Percentiles rank a stretch among this genome's conserved stretches.
Evolutionary conservation across 805 yeast species (phyloP).

Genomic region (Ogataea corticis): DNA sequence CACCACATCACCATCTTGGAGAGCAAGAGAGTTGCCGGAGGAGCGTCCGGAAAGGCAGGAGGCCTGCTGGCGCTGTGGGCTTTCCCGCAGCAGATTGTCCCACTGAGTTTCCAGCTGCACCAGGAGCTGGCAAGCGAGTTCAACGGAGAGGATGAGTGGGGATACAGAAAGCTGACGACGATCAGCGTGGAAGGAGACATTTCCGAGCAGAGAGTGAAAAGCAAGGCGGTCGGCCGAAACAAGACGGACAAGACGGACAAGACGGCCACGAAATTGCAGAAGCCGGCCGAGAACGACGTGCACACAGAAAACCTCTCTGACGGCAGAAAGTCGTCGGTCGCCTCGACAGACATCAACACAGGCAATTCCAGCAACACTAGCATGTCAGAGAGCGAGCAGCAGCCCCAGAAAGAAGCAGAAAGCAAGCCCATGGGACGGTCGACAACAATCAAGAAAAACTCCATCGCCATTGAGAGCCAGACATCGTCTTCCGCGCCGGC

Average conservation of each 20-base stretch:
- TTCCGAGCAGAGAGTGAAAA: conserved; percentile 19
- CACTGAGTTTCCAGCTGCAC: conserved; percentile 82
- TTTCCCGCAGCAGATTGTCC: conserved; percentile 92
- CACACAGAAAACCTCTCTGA: conserved; percentile 7
- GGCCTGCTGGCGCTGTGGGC: conserved; percentile 96
- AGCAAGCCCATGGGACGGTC: conserved; percentile 29
- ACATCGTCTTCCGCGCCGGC: conserved; percentile 15
- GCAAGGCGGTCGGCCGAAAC: conserved; percentile 3
- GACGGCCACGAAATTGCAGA: background rate
- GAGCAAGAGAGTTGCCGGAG: conserved; percentile 92
- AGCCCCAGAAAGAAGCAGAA: background rate
- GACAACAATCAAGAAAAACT: conserved; percentile 37
- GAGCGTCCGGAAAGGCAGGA: conserved; percentile 97
- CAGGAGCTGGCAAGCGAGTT: conserved; percentile 76
- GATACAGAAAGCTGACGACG: conserved; percentile 84
- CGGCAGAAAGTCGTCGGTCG: conserved; percentile 10
- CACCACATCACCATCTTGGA: conserved; percentile 86
- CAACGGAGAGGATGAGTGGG: conserved; percentile 89
- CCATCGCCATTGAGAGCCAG: conserved; percentile 34
- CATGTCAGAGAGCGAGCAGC: conserved; percentile 12
- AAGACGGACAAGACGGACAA: conserved; percentile 6
- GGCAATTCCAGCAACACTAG: conserved; percentile 17
- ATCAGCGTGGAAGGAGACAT: conserved; percentile 86
- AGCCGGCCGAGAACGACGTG: conserved; percentile 7
- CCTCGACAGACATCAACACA: conserved; percentile 6